These are phyloP conservation scores for Lenzites betulinus DNA, from an alignment of 768 basidiomycete species.

Conservation along the genomic window DNA sequence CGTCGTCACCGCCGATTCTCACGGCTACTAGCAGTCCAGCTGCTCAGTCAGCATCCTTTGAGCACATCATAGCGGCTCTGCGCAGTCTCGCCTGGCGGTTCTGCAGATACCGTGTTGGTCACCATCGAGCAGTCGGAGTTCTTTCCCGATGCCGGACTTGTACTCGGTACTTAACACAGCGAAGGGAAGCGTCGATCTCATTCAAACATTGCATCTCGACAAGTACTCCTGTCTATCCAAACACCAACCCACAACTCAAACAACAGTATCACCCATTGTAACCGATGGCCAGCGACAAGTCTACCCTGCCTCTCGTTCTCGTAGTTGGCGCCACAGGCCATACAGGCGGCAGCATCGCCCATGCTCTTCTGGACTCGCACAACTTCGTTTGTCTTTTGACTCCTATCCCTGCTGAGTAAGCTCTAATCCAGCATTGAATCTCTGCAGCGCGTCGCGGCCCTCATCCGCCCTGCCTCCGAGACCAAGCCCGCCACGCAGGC, in stretches of 20 bases:
- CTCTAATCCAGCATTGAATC: too few species aligned
- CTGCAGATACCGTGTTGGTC: too few species aligned
- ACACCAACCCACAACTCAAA: not conserved
- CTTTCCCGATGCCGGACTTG: too few species aligned
- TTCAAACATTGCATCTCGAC: too few species aligned
- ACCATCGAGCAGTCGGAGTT: too few species aligned
- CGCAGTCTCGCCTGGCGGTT: too few species aligned
- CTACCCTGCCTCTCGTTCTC: not conserved
- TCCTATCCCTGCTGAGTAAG: not conserved
- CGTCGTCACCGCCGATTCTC: too few species aligned
- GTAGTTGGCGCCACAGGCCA: not conserved
- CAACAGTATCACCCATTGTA: not conserved
- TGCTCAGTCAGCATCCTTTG: too few species aligned
- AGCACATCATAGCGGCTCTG: too few species aligned
- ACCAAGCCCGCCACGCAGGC: constrained; percentile 18
- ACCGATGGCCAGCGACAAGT: not conserved
- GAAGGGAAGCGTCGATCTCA: too few species aligned
- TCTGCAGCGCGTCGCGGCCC: not conserved
- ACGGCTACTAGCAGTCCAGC: too few species aligned
- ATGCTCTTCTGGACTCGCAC: not conserved
- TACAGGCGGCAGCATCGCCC: not conserved
- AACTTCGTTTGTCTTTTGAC: not conserved
- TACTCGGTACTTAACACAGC: too few species aligned
- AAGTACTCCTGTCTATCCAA: not conserved
- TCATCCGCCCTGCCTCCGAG: constrained; percentile 21